Evolutionary conservation across 106 monocot genomes (phyloP).

Genomic region (Acorus gramineus): DNA sequence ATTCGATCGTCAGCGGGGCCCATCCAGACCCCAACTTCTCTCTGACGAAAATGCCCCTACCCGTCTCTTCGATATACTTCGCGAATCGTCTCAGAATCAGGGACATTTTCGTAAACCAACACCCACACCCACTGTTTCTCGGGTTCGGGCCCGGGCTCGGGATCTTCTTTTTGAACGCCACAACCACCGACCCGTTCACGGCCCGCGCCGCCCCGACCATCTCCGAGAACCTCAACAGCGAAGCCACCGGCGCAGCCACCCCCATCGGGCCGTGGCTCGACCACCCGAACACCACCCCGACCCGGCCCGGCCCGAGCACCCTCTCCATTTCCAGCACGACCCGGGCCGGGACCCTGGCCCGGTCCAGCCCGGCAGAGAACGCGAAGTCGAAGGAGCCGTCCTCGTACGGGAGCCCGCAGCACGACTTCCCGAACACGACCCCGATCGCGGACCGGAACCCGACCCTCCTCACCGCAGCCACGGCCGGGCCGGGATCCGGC

Average conservation of each 20-base stretch:
- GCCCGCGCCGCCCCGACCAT: constrained; percentile 11
- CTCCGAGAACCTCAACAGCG: constrained; percentile 25
- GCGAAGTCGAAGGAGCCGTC: constrained; percentile 24
- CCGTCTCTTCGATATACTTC: too few relatives aligned
- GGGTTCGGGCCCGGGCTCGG: neutral
- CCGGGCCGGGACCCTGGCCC: constrained; percentile 30
- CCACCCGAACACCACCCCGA: constrained; percentile 20
- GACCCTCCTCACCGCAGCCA: neutral
- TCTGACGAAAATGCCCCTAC: too few relatives aligned
- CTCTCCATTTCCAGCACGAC: constrained; percentile 33
- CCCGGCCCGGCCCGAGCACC: constrained; percentile 23
- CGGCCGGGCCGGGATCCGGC: constrained; percentile 4
- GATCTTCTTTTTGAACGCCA: constrained; percentile 21
- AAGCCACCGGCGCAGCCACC: constrained; percentile 22
- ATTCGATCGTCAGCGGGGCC: too few relatives aligned
- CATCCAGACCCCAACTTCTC: too few relatives aligned
- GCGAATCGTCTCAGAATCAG: too few relatives aligned
- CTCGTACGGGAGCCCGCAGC: constrained; percentile 22
- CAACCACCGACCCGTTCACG: constrained; percentile 18
- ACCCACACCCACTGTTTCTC: too few relatives aligned
- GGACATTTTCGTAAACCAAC: too few relatives aligned
- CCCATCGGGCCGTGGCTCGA: constrained; percentile 11
- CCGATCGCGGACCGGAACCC: constrained; percentile 2
- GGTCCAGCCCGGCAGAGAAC: constrained; percentile 22
- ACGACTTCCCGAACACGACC: constrained; percentile 8